These are phyloP conservation scores for Pisolithus marmoratus DNA, from an alignment of 768 basidiomycete genomes.

Conservation along the genomic window DNA sequence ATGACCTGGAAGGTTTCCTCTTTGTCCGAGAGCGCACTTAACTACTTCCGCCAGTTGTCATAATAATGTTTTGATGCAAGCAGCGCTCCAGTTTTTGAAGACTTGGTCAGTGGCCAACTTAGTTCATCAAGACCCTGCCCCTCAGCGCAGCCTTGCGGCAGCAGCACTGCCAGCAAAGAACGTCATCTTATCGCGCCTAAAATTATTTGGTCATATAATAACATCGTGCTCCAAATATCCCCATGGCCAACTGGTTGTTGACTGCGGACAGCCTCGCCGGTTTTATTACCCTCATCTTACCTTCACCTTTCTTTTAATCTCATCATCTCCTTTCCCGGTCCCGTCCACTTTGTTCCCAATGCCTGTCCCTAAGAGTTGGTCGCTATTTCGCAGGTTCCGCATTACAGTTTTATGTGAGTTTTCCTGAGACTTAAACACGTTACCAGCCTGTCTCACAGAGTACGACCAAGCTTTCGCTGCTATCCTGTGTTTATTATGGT, in stretches of 20 bases:
- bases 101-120: too few relatives aligned
- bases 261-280: neutral
- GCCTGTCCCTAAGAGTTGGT: conserved; percentile 14
- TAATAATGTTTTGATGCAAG: too few relatives aligned
- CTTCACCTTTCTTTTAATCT: conserved; percentile 10
- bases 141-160: neutral
- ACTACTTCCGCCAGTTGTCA: neutral
- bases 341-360: neutral
- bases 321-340: conserved; percentile 15
- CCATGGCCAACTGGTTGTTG: neutral
- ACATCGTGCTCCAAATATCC: neutral
- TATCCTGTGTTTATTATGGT: conserved; percentile 28
- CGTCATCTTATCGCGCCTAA: neutral
- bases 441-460: neutral
- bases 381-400: conserved; percentile 30
- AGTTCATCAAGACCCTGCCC: neutral
- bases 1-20: too few relatives aligned
- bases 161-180: neutral
- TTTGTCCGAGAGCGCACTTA: neutral
- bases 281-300: neutral
- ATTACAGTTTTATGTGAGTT: conserved; percentile 31
- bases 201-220: neutral
- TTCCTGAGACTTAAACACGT: neutral
- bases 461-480: conserved; percentile 26
- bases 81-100: too few relatives aligned